These are phyloP conservation scores for Cardiosporidium cionae DNA, from an alignment of 169 alveolate genomes.

Conservation along the genomic window DNA sequence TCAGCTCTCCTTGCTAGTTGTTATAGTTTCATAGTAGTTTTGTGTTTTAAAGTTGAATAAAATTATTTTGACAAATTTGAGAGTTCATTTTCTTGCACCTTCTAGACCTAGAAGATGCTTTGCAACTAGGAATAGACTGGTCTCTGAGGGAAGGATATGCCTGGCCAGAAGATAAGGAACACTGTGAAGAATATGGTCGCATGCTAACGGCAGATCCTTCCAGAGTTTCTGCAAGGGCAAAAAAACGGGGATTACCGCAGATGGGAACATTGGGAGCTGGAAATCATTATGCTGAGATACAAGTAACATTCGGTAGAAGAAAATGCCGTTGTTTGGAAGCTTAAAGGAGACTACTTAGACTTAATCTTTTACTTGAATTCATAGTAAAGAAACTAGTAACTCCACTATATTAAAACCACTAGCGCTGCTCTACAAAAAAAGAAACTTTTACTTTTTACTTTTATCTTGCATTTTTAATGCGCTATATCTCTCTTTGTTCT, in stretches of 20 bases:
- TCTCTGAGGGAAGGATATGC: slow-evolving; percentile 52
- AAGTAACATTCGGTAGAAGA: slow-evolving; percentile 24
- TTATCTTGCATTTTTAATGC: background rate
- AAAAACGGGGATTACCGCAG: slow-evolving; percentile 77
- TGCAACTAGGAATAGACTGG: slow-evolving; percentile 75
- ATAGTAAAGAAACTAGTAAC: no score
- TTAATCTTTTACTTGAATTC: no score
- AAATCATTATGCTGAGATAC: slow-evolving; percentile 78
- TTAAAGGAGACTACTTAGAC: no score
- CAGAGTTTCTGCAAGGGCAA: slow-evolving; percentile 66
- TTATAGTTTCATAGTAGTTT: no score
- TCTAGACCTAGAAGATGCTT: slow-evolving; percentile 54
- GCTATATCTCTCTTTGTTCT: no score
- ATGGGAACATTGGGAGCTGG: slow-evolving; percentile 85
- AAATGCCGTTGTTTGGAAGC: background rate
- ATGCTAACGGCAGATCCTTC: slow-evolving; percentile 71
- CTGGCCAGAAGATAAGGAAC: slow-evolving; percentile 72
- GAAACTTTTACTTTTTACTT: background rate
- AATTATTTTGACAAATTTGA: no score
- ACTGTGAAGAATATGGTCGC: slow-evolving; percentile 74
- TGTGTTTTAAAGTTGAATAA: no score
- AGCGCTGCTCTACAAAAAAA: no score
- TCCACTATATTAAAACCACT: no score
- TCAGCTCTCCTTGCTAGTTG: no score
- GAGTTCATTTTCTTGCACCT: no score